These are phyloP conservation scores for Dicorynia guianensis DNA, from an alignment of 306 rosid genomes.

Conservation along the genomic window DNA sequence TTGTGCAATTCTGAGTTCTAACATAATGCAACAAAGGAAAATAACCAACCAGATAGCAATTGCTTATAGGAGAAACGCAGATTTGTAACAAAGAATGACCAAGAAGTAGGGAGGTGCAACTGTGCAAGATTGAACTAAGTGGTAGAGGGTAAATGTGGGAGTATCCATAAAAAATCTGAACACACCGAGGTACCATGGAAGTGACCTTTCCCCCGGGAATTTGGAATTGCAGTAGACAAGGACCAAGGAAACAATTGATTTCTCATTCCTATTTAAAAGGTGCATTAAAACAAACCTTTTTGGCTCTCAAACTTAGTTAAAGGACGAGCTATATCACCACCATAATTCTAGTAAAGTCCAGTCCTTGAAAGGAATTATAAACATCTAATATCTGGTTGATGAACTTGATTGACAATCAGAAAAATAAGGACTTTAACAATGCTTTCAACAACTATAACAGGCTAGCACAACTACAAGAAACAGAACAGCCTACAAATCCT, in stretches of 20 bases:
- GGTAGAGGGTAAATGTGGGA: not conserved
- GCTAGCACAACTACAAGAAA: not conserved
- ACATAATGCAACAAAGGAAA: not conserved
- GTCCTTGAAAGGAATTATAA: not conserved
- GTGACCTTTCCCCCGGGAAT: not conserved
- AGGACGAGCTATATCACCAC: not conserved
- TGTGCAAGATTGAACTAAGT: not conserved
- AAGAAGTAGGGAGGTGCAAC: not conserved
- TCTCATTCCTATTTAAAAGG: not conserved
- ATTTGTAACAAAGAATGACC: not conserved
- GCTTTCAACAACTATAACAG: not conserved
- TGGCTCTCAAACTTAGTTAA: too few species aligned
- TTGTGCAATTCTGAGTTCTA: too few species aligned
- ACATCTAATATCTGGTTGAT: not conserved
- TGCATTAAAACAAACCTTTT: not conserved
- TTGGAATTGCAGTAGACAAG: not conserved
- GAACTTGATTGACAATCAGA: not conserved
- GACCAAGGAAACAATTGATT: not conserved
- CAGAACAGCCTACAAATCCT: constrained; percentile 5
- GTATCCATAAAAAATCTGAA: not conserved
- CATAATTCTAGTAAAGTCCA: not conserved
- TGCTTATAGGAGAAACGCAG: not conserved
- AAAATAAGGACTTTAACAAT: not conserved
- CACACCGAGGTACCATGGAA: not conserved
- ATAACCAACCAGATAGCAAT: not conserved